Percentiles rank a stretch among this genome's conserved stretches.
Conservation (phyloP, 176 grass and related monocot genomes). For the sorghum (Sorghum bicolor) region DNA sequence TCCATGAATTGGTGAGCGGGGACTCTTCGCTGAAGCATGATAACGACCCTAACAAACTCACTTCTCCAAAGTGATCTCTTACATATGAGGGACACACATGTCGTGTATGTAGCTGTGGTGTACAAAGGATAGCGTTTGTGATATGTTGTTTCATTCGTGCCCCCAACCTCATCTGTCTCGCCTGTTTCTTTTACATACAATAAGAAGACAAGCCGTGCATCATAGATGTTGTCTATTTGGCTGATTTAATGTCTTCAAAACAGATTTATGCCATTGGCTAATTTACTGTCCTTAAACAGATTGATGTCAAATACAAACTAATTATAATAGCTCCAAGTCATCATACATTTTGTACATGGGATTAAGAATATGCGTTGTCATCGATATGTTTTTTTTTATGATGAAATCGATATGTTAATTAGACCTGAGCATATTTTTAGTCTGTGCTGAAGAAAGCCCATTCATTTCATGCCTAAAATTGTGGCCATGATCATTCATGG, state of each 20-base stretch:
- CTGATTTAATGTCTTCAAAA: background rate
- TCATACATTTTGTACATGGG: background rate
- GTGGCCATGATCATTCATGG: no score
- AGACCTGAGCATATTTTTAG: background rate
- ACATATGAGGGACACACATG: background rate
- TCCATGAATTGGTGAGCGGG: conserved; percentile 72
- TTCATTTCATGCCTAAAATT: background rate
- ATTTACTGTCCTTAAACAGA: background rate
- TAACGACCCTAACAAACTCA: conserved; percentile 67
- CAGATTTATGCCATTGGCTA: background rate
- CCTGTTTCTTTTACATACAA: background rate
- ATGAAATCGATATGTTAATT: background rate
- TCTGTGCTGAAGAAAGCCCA: background rate
- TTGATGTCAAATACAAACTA: background rate
- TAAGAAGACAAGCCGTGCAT: background rate
- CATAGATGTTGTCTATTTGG: background rate
- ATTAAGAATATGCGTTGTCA: background rate
- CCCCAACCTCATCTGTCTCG: background rate
- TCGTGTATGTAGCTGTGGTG: conserved; percentile 4
- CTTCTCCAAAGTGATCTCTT: conserved; percentile 50
- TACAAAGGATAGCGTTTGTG: conserved; percentile 23
- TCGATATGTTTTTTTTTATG: no score
- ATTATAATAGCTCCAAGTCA: background rate
- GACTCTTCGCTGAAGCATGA: conserved; percentile 60
- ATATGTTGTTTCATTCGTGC: background rate